Evolutionary conservation across 139 green algal genomes (phyloP).

Genomic region (Asterochloris erici): DNA sequence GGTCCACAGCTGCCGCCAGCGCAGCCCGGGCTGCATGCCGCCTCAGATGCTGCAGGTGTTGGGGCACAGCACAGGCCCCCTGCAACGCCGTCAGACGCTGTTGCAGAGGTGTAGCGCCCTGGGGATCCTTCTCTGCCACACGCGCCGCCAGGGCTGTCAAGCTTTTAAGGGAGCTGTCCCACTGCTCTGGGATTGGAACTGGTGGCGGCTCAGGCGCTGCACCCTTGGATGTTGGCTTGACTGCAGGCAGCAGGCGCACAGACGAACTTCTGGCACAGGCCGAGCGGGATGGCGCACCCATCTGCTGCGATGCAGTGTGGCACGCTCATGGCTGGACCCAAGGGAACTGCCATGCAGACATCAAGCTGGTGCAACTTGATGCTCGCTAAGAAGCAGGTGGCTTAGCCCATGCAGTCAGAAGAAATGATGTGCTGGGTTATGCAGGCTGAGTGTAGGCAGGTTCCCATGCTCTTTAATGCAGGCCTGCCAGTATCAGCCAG

Average conservation of each 20-base stretch:
- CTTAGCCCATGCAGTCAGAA: too few relatives aligned
- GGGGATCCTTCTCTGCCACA: neutral
- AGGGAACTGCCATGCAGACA: too few relatives aligned
- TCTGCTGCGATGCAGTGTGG: neutral
- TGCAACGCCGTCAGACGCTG: neutral
- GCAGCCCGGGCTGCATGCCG: neutral
- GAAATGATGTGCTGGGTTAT: too few relatives aligned
- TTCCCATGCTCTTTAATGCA: neutral
- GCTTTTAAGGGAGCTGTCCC: constrained; percentile 2
- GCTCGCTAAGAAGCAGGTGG: too few relatives aligned
- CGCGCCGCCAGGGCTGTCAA: neutral
- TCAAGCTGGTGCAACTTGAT: too few relatives aligned
- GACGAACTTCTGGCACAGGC: too few relatives aligned
- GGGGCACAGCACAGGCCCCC: neutral
- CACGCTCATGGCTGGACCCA: neutral
- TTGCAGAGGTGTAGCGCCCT: neutral
- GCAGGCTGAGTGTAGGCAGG: too few relatives aligned
- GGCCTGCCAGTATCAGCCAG: neutral
- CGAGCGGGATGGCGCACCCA: neutral
- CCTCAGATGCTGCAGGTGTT: neutral
- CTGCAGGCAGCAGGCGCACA: too few relatives aligned
- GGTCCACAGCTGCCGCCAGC: neutral
- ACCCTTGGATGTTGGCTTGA: too few relatives aligned
- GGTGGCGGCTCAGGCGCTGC: neutral
- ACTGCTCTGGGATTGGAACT: neutral